phyloP scores from a whole-genome alignment of 495 filamentous ascomycete species.

The Aspergillus bridgeri region DNA sequence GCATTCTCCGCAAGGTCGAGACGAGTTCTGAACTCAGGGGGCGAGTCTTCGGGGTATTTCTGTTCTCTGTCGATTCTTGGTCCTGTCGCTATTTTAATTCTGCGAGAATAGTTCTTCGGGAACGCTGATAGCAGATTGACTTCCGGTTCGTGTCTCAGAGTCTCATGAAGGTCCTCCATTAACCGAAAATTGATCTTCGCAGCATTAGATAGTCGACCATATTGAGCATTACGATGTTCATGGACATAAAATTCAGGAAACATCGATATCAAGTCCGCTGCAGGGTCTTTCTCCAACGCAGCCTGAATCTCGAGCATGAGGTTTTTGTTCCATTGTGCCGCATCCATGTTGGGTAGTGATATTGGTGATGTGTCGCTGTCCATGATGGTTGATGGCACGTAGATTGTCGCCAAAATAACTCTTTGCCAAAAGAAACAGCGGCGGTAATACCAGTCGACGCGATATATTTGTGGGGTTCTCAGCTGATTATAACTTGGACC shows the following conservation, averaged over 20 bases:
- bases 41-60: not conserved
- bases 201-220: slow-evolving; percentile 9
- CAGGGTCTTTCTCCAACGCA: slow-evolving; percentile 17
- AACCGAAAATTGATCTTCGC: slow-evolving; percentile 12
- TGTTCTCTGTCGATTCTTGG: slow-evolving; percentile 6
- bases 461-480: too few relatives aligned
- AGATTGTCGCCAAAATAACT: too few relatives aligned
- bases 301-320: slow-evolving; percentile 17
- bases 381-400: too few relatives aligned
- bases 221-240: slow-evolving; percentile 13
- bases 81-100: slow-evolving; percentile 16
- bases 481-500: too few relatives aligned
- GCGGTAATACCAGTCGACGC: too few relatives aligned
- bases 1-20: slow-evolving; percentile 12
- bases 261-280: slow-evolving; percentile 19
- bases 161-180: slow-evolving; percentile 11
- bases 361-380: too few relatives aligned
- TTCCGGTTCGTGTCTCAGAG: slow-evolving; percentile 14
- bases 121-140: slow-evolving; percentile 18
- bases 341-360: slow-evolving; percentile 1
- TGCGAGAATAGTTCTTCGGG: slow-evolving; percentile 14
- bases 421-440: too few relatives aligned
- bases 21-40: slow-evolving; percentile 12
- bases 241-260: slow-evolving; percentile 13
- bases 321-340: slow-evolving; percentile 20